Conservation (phyloP, 2,329 filamentous ascomycete genomes). For the Plenodomus biglobosus region DNA sequence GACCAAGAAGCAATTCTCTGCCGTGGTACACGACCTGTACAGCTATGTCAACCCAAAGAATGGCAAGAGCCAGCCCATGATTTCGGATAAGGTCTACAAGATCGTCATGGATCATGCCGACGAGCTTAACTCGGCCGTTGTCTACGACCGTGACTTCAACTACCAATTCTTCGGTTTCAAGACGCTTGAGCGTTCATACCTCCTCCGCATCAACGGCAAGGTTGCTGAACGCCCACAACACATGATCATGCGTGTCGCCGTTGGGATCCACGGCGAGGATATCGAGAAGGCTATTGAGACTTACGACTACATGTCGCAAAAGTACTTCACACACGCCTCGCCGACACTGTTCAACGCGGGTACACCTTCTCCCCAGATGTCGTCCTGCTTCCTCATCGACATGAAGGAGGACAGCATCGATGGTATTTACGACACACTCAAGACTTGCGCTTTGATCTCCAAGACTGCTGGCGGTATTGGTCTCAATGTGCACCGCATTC, state of each 20-base stretch:
- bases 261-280: constrained; percentile 93
- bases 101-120: constrained; percentile 94
- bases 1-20: constrained; percentile 99
- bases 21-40: constrained; percentile 89
- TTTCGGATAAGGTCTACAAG: constrained; percentile 86
- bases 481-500: constrained; percentile 93
- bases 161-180: constrained; percentile 99
- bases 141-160: constrained; percentile 99
- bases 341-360: constrained; percentile 98
- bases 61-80: constrained; percentile 82
- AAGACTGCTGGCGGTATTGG: constrained; percentile 99
- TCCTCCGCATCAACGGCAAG: constrained; percentile 92
- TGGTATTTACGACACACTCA: constrained; percentile 97
- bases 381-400: constrained; percentile 97
- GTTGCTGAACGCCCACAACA: constrained; percentile 97
- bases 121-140: constrained; percentile 97
- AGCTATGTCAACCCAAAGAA: constrained; percentile 97
- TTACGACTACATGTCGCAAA: constrained; percentile 98
- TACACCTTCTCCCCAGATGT: constrained; percentile 90
- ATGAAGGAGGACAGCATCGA: constrained; percentile 99
- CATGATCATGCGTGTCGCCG: constrained; percentile 99
- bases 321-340: constrained; percentile 97
- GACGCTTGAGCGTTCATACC: constrained; percentile 95
- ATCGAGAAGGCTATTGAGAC: constrained; percentile 95
- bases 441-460: constrained; percentile 99